Evolutionary conservation across 2,329 filamentous ascomycete species (phyloP), one percentile per base, ranked within the genome.

Genomic region (Cryphonectria carpinicola): DNA sequence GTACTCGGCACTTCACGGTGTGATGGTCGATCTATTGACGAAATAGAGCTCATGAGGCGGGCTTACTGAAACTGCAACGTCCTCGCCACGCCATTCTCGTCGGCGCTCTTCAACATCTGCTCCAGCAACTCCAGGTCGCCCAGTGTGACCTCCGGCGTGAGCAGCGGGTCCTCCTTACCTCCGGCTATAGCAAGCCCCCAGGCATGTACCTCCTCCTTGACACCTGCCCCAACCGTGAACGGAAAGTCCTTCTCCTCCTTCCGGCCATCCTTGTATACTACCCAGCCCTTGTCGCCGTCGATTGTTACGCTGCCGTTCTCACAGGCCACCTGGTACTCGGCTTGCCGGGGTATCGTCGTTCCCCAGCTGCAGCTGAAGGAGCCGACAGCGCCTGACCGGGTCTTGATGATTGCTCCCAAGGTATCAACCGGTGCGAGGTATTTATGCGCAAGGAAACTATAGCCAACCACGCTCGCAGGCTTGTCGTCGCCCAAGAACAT

Each of bases 391-490:
- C 89, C 89, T 37, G 83, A 84, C 70, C 81, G 82, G 2, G 88
- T 84, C 76, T 83, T 84, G 52, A 90, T 73, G 1, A 87, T 82
- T 7, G 89, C 88, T 75, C 88, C 85, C 67, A 92, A 81, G 2
- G 89, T 90, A 76, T 93, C 91, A 0, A 91, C 83, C 0, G 90
- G 90, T 2, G 87, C 84, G 2, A 93, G 81, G 76, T 90, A 83
- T 60, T 82, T 76, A 71, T 86, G 84, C 62, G 86, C 78, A 72
- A 86, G 84, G 6, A 80, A 77, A 0, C 88, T 88, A 69, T 87
- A 86, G 0, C 88, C 89, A n/a, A 83, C 81, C 6, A 90, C 80
- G 35, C 78, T 82, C 4, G 62, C 46, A 11, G 80, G 78, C 22
- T 84, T 80, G 19, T 83, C 80, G 52, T 84, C 66, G 62, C 86